Conservation (phyloP, 2,329 filamentous ascomycete genomes). For the Microdochium nivale region DNA sequence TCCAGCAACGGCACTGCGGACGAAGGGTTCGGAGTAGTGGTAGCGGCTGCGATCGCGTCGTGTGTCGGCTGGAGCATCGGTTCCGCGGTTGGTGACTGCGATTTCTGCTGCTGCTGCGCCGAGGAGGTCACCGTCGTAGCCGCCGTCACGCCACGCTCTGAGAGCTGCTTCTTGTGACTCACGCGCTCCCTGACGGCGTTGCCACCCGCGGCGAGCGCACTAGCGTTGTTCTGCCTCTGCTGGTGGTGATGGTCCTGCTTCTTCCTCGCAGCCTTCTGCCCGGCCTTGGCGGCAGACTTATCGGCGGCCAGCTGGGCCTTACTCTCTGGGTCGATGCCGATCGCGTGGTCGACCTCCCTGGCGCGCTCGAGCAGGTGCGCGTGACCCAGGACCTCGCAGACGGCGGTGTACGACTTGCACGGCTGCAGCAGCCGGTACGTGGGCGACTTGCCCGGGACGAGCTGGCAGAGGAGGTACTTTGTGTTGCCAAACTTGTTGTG, state of each 20-base stretch:
- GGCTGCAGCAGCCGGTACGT: conserved; percentile 52
- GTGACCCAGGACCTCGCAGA: conserved; percentile 58
- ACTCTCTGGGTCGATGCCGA: conserved; percentile 48
- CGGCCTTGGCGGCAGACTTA: conserved; percentile 16
- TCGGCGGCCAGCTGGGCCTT: not conserved
- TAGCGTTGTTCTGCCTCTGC: conserved; percentile 23
- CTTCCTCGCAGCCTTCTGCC: conserved; percentile 23
- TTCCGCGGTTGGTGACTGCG: not conserved
- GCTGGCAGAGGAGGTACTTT: conserved; percentile 79
- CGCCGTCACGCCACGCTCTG: conserved; percentile 17
- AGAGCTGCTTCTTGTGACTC: conserved; percentile 18
- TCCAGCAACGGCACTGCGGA: no score
- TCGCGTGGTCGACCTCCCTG: conserved; percentile 51
- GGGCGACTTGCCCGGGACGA: conserved; percentile 72
- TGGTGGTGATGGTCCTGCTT: conserved; percentile 21
- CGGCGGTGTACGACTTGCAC: conserved; percentile 62
- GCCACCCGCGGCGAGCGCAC: conserved; percentile 39
- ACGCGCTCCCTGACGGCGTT: conserved; percentile 26
- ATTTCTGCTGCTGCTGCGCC: not conserved
- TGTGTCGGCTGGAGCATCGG: no score
- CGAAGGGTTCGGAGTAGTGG: no score
- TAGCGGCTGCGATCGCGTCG: no score
- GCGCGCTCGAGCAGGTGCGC: conserved; percentile 57
- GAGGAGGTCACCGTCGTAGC: not conserved
- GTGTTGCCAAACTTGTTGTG: conserved; percentile 89